phyloP scores from a whole-genome alignment of 2,329 filamentous ascomycete genomes.

The Apiospora rasikravindrae region DNA sequence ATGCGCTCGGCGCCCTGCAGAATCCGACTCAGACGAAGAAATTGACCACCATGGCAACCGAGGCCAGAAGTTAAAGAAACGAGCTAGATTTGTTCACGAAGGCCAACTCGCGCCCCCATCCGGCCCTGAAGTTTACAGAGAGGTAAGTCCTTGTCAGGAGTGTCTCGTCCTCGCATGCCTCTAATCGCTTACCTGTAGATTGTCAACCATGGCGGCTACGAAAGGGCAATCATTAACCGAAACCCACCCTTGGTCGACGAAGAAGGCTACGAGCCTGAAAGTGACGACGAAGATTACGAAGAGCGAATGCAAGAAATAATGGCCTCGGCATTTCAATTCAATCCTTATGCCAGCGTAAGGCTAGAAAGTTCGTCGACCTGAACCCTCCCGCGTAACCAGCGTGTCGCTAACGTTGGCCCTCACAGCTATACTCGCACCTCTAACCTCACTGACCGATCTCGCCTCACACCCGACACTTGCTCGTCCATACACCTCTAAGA shows the following conservation, averaged over 20 bases:
- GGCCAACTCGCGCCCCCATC: constrained; percentile 71
- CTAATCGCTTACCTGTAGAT: constrained; percentile 50
- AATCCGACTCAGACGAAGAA: constrained; percentile 78
- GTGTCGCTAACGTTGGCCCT: constrained; percentile 34
- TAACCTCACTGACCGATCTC: constrained; percentile 77
- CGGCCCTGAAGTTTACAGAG: constrained; percentile 72
- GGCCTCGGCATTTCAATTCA: constrained; percentile 68
- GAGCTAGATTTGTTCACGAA: constrained; percentile 72
- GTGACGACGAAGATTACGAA: constrained; percentile 74
- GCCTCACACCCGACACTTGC: constrained; percentile 76
- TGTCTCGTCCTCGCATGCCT: constrained; percentile 21
- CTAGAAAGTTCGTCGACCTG: constrained; percentile 65
- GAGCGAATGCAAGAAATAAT: constrained; percentile 65
- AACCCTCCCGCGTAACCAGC: not conserved
- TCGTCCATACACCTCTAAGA: constrained; percentile 74
- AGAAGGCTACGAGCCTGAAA: constrained; percentile 78
- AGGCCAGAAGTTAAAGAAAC: constrained; percentile 79
- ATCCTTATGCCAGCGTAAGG: constrained; percentile 75
- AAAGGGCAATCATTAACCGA: constrained; percentile 73
- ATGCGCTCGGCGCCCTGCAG: constrained; percentile 47
- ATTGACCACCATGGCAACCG: constrained; percentile 74
- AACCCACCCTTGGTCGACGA: constrained; percentile 77
- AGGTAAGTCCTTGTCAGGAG: constrained; percentile 54
- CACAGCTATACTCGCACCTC: constrained; percentile 73
- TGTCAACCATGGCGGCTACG: constrained; percentile 76